These are phyloP conservation scores for Coemansia sp. DNA, from an alignment of 192 early-diverging fungal species.

Conservation along the genomic window DNA sequence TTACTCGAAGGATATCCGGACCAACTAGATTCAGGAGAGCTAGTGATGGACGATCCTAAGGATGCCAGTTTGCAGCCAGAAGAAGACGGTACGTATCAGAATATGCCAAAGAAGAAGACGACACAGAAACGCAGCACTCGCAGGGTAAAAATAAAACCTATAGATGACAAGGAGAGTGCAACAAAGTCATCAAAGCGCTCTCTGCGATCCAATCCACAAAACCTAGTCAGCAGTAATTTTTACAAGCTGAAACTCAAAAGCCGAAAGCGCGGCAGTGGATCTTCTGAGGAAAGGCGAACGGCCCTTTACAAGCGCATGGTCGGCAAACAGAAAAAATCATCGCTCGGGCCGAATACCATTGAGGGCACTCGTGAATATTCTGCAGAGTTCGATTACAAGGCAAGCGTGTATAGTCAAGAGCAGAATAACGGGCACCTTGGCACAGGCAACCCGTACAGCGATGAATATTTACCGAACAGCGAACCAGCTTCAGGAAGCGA, in stretches of 20 bases:
- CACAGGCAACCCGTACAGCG: neutral
- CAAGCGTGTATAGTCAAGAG: neutral
- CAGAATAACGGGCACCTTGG: neutral
- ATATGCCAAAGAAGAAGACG: slow-evolving; percentile 28
- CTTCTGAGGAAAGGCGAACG: slow-evolving; percentile 38
- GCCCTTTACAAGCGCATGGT: slow-evolving; percentile 51
- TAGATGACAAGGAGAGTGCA: slow-evolving; percentile 21
- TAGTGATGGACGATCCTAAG: slow-evolving; percentile 25
- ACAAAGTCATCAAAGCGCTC: slow-evolving; percentile 1
- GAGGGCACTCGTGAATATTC: neutral
- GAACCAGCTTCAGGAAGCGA: neutral
- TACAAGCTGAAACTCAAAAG: slow-evolving; percentile 40
- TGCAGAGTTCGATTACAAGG: neutral
- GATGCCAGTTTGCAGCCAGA: slow-evolving; percentile 9
- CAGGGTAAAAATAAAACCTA: slow-evolving; percentile 46
- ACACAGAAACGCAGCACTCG: slow-evolving; percentile 55
- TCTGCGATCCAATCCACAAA: slow-evolving; percentile 4
- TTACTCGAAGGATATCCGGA: neutral
- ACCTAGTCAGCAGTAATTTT: slow-evolving; percentile 53
- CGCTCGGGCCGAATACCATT: neutral
- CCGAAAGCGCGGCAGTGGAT: slow-evolving; percentile 29
- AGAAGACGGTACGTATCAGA: neutral
- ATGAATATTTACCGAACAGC: neutral
- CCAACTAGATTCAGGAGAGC: slow-evolving; percentile 21
- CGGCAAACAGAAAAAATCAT: slow-evolving; percentile 3